phyloP scores from a whole-genome alignment of 2,329 filamentous ascomycete genomes.

The Reticulascus tulasneorum region DNA sequence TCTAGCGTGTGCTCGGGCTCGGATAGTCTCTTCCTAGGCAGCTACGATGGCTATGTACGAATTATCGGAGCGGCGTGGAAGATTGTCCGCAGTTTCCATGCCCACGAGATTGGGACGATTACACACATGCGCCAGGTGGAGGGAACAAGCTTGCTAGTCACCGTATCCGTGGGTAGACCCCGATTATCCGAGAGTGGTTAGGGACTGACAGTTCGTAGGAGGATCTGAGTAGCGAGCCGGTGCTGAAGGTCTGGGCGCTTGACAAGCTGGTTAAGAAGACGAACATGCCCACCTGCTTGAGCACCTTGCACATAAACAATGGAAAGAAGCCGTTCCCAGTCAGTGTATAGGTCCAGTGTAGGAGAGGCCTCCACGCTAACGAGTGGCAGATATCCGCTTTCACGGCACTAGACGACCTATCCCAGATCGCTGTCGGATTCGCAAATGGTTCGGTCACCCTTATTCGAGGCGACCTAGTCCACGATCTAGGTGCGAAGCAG shows the following conservation, averaged over 20 bases:
- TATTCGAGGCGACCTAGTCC: constrained; percentile 88
- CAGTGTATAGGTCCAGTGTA: constrained; percentile 22
- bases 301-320: constrained; percentile 81
- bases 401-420: constrained; percentile 78
- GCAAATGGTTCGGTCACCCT: constrained; percentile 93
- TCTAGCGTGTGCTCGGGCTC: constrained; percentile 82
- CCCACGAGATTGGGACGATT: constrained; percentile 74
- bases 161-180: constrained; percentile 53
- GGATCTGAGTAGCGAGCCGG: constrained; percentile 80
- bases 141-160: constrained; percentile 80
- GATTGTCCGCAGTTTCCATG: constrained; percentile 79
- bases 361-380: not conserved
- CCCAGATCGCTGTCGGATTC: constrained; percentile 92
- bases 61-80: constrained; percentile 88
- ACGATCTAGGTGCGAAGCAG: constrained; percentile 91
- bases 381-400: constrained; percentile 75
- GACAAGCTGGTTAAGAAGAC: constrained; percentile 95
- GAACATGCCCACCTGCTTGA: constrained; percentile 81
- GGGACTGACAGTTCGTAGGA: constrained; percentile 46
- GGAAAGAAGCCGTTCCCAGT: constrained; percentile 90
- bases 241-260: constrained; percentile 95
- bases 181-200: not conserved
- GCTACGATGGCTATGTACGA: constrained; percentile 78
- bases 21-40: constrained; percentile 85
- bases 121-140: constrained; percentile 91